Conservation (phyloP, 805 yeast genomes). For the Nakazawaea populi region DNA sequence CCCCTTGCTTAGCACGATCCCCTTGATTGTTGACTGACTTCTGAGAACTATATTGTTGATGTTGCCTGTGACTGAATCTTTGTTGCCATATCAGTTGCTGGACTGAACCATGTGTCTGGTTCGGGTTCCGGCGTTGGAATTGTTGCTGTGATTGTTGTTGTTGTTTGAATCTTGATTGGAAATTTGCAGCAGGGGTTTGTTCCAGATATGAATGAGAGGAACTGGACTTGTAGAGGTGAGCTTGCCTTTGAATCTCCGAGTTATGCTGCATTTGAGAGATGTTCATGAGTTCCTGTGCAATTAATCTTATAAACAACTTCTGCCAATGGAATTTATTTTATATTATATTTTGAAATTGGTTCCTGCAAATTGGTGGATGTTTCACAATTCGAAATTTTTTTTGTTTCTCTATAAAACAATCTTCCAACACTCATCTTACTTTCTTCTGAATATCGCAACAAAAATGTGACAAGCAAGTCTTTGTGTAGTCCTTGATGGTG, state of each 20-base stretch:
- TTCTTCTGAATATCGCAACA: too few relatives aligned
- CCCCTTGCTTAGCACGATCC: background rate
- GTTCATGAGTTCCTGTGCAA: too few relatives aligned
- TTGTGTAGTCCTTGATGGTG: too few relatives aligned
- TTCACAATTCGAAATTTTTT: background rate
- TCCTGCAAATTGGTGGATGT: background rate
- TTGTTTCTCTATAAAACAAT: background rate
- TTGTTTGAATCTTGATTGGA: background rate
- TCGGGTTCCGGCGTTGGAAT: too few relatives aligned
- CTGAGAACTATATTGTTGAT: background rate
- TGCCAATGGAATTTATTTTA: too few relatives aligned
- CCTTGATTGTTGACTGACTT: background rate
- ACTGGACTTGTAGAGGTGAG: background rate
- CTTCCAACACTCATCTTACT: background rate
- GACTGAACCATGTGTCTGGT: background rate
- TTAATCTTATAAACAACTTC: too few relatives aligned
- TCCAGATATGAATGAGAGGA: background rate
- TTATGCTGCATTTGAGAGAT: too few relatives aligned
- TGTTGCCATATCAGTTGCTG: slow-evolving; percentile 6
- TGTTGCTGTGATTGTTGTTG: background rate
- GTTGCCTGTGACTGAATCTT: background rate
- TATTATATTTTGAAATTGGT: too few relatives aligned
- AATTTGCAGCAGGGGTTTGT: background rate
- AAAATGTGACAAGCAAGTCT: too few relatives aligned
- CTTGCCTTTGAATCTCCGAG: background rate